A percentile compares a stretch with the other conserved stretches of the same genome.
Evolutionary conservation across 139 green algal genomes (phyloP).

Genomic region (Picochlorum sp.): DNA sequence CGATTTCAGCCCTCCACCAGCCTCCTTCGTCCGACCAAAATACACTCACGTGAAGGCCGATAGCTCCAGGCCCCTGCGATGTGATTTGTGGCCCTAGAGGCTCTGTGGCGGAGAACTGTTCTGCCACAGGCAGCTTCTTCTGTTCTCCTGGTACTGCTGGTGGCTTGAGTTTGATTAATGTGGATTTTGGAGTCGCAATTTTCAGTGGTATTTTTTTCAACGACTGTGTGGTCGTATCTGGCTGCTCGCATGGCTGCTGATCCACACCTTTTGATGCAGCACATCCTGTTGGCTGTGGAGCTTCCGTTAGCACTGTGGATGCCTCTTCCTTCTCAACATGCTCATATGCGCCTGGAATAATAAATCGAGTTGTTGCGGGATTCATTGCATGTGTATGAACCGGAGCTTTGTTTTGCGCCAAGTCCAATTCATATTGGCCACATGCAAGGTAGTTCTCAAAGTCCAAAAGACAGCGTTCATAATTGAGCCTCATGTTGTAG

Average conservation of each 20-base stretch:
- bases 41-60: conserved; percentile 31
- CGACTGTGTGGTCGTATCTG: not conserved
- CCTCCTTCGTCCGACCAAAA: conserved; percentile 41
- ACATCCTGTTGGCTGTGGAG: not conserved
- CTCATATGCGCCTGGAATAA: conserved; percentile 19
- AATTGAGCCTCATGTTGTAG: conserved; percentile 67
- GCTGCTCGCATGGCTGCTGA: not conserved
- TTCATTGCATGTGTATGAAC: conserved; percentile 16
- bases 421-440: conserved; percentile 34
- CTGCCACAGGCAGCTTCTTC: no score
- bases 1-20: conserved; percentile 38
- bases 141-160: no score
- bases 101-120: not conserved
- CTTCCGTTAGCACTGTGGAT: not conserved
- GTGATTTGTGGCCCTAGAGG: not conserved
- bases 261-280: not conserved
- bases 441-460: conserved; percentile 67
- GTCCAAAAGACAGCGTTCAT: conserved; percentile 68
- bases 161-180: no score
- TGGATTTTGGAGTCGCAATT: no score
- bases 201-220: no score
- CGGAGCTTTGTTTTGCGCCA: conserved; percentile 20
- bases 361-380: conserved; percentile 10
- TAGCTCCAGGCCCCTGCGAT: conserved; percentile 11
- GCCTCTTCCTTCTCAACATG: not conserved